A percentile compares a stretch with the other conserved stretches of the same genome.
Conservation (phyloP, 805 yeast genomes). For the Wickerhamomyces alni region DNA sequence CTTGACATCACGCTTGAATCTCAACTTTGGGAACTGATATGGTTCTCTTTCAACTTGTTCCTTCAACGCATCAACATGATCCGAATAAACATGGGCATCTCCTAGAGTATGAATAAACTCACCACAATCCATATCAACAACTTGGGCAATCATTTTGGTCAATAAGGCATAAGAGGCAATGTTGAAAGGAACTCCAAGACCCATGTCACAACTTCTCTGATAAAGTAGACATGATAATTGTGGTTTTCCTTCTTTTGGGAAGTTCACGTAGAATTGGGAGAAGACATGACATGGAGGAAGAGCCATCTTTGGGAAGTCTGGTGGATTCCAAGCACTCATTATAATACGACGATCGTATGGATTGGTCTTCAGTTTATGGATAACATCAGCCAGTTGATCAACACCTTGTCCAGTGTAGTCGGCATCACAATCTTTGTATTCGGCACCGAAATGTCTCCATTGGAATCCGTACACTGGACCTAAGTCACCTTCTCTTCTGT, state of each 20-base stretch:
- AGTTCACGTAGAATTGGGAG: slow-evolving; percentile 89
- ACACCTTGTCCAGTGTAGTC: slow-evolving; percentile 86
- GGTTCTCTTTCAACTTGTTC: slow-evolving; percentile 77
- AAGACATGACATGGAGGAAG: slow-evolving; percentile 98
- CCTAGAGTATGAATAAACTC: slow-evolving; percentile 95
- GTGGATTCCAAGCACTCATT: slow-evolving; percentile 97
- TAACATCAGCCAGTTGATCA: slow-evolving; percentile 81
- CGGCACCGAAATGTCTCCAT: slow-evolving; percentile 99
- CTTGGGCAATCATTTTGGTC: slow-evolving; percentile 91
- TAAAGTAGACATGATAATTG: slow-evolving; percentile 82
- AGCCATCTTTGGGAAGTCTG: slow-evolving; percentile 91
- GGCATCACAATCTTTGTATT: slow-evolving; percentile 77
- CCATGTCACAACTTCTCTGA: slow-evolving; percentile 99
- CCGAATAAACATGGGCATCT: slow-evolving; percentile 91
- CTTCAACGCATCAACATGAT: slow-evolving; percentile 87
- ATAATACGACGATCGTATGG: slow-evolving; percentile 95
- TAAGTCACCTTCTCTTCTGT: slow-evolving; percentile 86
- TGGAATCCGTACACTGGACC: slow-evolving; percentile 99
- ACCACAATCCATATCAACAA: slow-evolving; percentile 93
- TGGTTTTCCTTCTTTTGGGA: slow-evolving; percentile 60
- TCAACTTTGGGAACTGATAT: slow-evolving; percentile 70
- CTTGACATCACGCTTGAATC: slow-evolving; percentile 58
- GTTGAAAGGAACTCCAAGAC: slow-evolving; percentile 98
- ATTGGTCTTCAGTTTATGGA: slow-evolving; percentile 71
- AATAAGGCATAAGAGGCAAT: slow-evolving; percentile 93